A percentile compares a stretch with the other conserved stretches of the same genome.
Conservation (phyloP, 495 filamentous ascomycete genomes). For the Tuber calosporum region DNA sequence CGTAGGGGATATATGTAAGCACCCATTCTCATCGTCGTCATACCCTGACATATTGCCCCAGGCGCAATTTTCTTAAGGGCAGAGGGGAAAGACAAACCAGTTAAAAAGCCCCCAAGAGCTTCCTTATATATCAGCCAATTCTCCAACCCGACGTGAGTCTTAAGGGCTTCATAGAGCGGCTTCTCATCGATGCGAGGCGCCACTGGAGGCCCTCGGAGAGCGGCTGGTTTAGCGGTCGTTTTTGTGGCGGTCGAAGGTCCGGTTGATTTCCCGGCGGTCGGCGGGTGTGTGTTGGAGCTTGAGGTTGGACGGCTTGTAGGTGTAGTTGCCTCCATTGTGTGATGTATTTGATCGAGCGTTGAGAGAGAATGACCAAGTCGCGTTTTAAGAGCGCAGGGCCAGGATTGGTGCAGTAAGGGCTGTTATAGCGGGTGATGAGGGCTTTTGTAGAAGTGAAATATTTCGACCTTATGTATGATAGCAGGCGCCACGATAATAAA, state of each 20-base stretch:
- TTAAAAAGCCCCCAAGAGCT: constrained; percentile 65
- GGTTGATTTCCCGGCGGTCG: constrained; percentile 19
- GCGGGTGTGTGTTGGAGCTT: constrained; percentile 19
- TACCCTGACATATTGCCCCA: not conserved
- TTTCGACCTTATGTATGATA: not conserved
- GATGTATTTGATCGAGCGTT: constrained; percentile 10
- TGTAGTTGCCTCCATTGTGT: constrained; percentile 29
- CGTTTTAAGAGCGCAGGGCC: not conserved
- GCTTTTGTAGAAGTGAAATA: not conserved
- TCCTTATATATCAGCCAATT: constrained; percentile 87
- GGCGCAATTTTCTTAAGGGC: not conserved
- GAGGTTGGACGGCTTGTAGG: constrained; percentile 34
- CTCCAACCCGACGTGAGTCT: constrained; percentile 66
- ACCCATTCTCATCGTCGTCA: not conserved
- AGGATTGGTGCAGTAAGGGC: not conserved
- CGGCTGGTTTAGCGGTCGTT: constrained; percentile 17
- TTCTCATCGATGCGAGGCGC: constrained; percentile 80
- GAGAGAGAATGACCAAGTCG: not conserved
- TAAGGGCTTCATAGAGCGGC: constrained; percentile 78
- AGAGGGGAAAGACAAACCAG: constrained; percentile 54
- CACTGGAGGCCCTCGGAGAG: constrained; percentile 38
- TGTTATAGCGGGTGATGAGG: not conserved
- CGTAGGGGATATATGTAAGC: not conserved
- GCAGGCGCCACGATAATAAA: too few relatives aligned
- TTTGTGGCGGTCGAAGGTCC: constrained; percentile 20